phyloP scores from a whole-genome alignment of 441 rosid genomes.

The Gossypium schwendimanii region DNA sequence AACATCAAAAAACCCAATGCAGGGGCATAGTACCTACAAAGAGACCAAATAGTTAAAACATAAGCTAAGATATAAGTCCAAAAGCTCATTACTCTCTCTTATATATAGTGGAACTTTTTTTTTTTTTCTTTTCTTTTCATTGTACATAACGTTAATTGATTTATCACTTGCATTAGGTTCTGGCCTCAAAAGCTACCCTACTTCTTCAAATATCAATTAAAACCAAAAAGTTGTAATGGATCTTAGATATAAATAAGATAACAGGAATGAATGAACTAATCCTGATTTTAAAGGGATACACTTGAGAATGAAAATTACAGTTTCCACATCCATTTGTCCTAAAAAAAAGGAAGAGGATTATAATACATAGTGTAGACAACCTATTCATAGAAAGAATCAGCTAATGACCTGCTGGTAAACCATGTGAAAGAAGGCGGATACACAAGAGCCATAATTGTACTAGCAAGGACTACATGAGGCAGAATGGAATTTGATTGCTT shows the following conservation, averaged over 20 bases:
- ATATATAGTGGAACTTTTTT: neutral
- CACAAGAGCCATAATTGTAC: conserved; percentile 78
- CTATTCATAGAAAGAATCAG: neutral
- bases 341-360: neutral
- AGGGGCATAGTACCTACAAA: conserved; percentile 78
- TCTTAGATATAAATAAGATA: neutral
- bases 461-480: conserved; percentile 79
- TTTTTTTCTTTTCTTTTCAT: neutral
- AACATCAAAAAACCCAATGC: conserved; percentile 89
- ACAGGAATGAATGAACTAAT: neutral
- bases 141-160: neutral
- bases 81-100: neutral
- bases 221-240: neutral
- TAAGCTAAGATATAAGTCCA: conserved; percentile 4
- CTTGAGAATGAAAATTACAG: neutral
- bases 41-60: conserved; percentile 12
- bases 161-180: neutral
- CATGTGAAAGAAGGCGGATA: conserved; percentile 90
- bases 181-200: neutral
- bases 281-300: neutral
- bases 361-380: neutral
- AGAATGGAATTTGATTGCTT: conserved; percentile 64
- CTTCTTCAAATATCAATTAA: neutral
- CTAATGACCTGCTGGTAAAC: conserved; percentile 71
- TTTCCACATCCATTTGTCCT: neutral